Conservation (phyloP, 2,329 filamentous ascomycete genomes). For the Beauveria rudraprayagi region DNA sequence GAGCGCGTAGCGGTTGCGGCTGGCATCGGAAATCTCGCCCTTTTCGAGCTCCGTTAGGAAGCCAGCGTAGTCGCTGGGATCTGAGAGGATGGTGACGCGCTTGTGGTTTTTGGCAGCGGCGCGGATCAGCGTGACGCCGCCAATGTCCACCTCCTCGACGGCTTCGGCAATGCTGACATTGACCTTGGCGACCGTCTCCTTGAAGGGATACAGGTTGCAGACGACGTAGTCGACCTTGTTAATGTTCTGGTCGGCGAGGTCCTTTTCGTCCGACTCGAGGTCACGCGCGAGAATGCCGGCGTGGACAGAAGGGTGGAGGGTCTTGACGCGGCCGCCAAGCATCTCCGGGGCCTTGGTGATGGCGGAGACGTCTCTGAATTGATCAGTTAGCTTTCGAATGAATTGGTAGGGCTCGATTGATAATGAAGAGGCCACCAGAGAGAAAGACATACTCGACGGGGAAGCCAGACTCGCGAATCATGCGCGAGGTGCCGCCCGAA, state of each 20-base stretch:
- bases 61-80: conserved; percentile 86
- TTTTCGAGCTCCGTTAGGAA: conserved; percentile 86
- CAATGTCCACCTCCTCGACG: conserved; percentile 98
- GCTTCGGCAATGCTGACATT: conserved; percentile 95
- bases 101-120: conserved; percentile 97
- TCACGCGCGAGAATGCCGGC: conserved; percentile 88
- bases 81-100: conserved; percentile 90
- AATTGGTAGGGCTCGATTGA: neutral
- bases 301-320: conserved; percentile 87
- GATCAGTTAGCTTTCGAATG: conserved; percentile 9
- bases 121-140: conserved; percentile 90
- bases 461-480: conserved; percentile 95
- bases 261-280: conserved; percentile 92
- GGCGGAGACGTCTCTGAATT: conserved; percentile 81
- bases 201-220: conserved; percentile 99
- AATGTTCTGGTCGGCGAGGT: conserved; percentile 90
- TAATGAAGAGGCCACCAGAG: neutral
- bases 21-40: conserved; percentile 77
- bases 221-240: conserved; percentile 92
- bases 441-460: conserved; percentile 68
- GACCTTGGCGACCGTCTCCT: conserved; percentile 93
- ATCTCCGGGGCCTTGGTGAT: conserved; percentile 97
- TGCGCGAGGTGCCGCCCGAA: conserved; percentile 87
- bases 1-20: conserved; percentile 81
- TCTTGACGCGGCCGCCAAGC: conserved; percentile 80